Evolutionary conservation across 805 yeast genomes (phyloP).

Genomic region (Saccharomyces kudriavzevii): DNA sequence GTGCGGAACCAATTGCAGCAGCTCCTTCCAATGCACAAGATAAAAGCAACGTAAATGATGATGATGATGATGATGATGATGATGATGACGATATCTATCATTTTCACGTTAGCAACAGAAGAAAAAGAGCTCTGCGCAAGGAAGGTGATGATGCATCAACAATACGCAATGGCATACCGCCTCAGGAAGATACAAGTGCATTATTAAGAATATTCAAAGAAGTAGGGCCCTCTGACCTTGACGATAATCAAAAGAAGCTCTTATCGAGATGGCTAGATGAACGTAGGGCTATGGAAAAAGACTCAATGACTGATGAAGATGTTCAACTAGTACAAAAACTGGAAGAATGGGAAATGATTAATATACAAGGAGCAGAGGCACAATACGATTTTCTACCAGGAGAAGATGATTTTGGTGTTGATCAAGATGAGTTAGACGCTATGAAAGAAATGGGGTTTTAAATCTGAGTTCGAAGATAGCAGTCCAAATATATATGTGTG

Average conservation of each 20-base stretch:
- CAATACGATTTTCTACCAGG: background rate
- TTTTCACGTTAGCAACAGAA: constrained; percentile 2
- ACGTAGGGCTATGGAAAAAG: background rate
- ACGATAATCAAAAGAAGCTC: background rate
- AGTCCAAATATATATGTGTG: background rate
- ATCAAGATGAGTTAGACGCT: constrained; percentile 21
- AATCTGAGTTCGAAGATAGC: background rate
- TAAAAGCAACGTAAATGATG: background rate
- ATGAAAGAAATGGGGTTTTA: constrained; percentile 19
- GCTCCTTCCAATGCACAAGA: background rate
- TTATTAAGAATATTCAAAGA: background rate
- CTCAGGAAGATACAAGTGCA: background rate
- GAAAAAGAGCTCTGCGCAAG: background rate
- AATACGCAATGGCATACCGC: background rate
- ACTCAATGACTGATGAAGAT: background rate
- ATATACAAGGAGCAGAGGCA: background rate
- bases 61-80: constrained; percentile 1
- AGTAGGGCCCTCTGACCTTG: background rate
- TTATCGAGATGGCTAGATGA: background rate
- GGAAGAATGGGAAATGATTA: constrained; percentile 1
- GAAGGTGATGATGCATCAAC: background rate
- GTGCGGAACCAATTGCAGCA: background rate
- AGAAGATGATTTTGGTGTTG: constrained; percentile 14
- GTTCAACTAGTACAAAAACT: background rate
- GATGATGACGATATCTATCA: constrained; percentile 10